phyloP scores from a whole-genome alignment of 2,329 filamentous ascomycete species.

The Macrophomina tecta region DNA sequence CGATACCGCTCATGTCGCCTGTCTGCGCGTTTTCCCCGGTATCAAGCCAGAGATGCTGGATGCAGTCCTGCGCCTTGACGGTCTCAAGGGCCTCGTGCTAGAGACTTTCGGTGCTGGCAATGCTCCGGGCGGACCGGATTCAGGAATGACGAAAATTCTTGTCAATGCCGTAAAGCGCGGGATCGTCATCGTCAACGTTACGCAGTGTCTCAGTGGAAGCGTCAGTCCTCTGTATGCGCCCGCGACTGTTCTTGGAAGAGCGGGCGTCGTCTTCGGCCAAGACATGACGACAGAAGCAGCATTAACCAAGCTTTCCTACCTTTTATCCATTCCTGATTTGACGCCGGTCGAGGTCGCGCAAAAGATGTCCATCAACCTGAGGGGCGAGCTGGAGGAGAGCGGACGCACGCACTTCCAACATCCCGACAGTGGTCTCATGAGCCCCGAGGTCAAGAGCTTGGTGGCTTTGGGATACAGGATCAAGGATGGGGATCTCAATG shows the following conservation, averaged over 20 bases:
- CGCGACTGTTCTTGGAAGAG: constrained; percentile 72
- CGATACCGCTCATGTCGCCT: constrained; percentile 87
- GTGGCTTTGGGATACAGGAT: constrained; percentile 82
- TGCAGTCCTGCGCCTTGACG: constrained; percentile 77
- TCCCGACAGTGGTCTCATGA: constrained; percentile 63
- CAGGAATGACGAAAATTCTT: constrained; percentile 78
- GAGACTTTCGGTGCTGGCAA: constrained; percentile 96
- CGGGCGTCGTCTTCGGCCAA: constrained; percentile 86
- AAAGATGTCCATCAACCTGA: constrained; percentile 75
- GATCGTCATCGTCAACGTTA: constrained; percentile 87
- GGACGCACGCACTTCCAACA: constrained; percentile 77
- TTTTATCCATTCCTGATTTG: constrained; percentile 73
- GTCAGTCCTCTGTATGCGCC: constrained; percentile 51
- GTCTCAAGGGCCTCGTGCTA: constrained; percentile 79
- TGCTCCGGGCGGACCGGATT: constrained; percentile 81
- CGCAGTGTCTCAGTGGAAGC: constrained; percentile 72
- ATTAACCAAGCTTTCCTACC: constrained; percentile 86
- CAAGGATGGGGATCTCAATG: constrained; percentile 69
- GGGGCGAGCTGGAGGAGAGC: constrained; percentile 84
- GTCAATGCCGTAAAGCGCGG: constrained; percentile 78
- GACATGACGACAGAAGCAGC: constrained; percentile 91
- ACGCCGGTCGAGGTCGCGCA: constrained; percentile 69
- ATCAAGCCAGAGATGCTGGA: constrained; percentile 95
- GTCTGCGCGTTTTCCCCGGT: constrained; percentile 87
- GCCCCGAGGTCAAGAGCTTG: constrained; percentile 68